These are phyloP conservation scores for Apiosordaria backusii DNA, from an alignment of 495 filamentous ascomycete species.

Conservation along the genomic window DNA sequence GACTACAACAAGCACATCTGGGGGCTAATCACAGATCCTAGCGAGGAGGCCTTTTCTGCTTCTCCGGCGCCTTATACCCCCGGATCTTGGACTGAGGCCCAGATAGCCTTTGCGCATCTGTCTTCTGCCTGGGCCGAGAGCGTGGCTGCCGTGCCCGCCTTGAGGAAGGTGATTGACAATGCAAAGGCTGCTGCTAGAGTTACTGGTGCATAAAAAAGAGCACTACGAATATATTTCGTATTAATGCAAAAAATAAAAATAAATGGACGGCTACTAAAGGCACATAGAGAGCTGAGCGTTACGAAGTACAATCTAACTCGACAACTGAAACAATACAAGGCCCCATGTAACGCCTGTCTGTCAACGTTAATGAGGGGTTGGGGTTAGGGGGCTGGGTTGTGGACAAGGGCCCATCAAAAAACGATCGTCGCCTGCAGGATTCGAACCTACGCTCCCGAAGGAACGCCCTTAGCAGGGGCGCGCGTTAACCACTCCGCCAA, in stretches of 20 bases:
- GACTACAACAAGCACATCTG: conserved; percentile 11
- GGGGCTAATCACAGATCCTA: conserved; percentile 12
- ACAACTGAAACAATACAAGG: neutral
- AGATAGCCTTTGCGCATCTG: conserved; percentile 13
- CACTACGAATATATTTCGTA: too few species aligned
- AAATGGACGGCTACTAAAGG: too few species aligned
- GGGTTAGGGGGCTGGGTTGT: neutral
- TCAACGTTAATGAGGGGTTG: neutral
- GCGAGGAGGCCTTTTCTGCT: conserved; percentile 1
- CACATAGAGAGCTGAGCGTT: neutral
- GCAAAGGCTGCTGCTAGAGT: neutral
- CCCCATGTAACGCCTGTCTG: neutral
- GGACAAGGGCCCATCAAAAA: neutral
- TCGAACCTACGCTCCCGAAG: conserved; percentile 30
- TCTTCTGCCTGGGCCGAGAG: conserved; percentile 19
- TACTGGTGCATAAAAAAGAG: too few species aligned
- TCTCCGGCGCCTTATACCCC: conserved; percentile 1
- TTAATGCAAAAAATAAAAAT: too few species aligned
- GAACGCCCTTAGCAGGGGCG: conserved; percentile 28
- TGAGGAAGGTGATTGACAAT: neutral
- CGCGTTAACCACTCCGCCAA: conserved; percentile 29
- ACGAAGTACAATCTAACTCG: too few species aligned
- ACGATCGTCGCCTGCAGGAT: conserved; percentile 26
- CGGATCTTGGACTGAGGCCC: conserved; percentile 14
- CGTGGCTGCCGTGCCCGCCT: neutral